Conservation (phyloP, 495 filamentous ascomycete genomes). For the Xylaria venustula region DNA sequence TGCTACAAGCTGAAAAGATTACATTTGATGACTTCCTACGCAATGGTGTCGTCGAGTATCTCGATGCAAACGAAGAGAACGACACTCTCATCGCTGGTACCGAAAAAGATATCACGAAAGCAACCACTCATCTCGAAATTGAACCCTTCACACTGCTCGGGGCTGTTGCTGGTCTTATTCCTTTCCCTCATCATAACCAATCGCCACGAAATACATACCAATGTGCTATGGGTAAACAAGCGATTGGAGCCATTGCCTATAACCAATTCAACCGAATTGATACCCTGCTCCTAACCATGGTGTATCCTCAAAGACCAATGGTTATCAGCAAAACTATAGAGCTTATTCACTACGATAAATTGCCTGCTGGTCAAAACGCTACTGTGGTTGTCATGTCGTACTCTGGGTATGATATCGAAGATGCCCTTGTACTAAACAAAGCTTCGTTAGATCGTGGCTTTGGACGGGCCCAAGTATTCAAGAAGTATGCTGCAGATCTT, state of each 20-base stretch:
- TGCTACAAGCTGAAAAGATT: conserved; percentile 74
- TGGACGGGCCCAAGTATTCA: conserved; percentile 93
- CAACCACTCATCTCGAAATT: conserved; percentile 92
- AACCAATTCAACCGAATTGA: conserved; percentile 97
- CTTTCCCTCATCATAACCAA: conserved; percentile 98
- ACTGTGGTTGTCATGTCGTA: conserved; percentile 99
- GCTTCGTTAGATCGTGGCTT: conserved; percentile 91
- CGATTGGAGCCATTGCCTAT: conserved; percentile 94
- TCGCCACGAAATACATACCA: conserved; percentile 99
- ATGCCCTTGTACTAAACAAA: conserved; percentile 95
- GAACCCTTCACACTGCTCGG: conserved; percentile 97
- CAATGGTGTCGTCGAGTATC: conserved; percentile 87
- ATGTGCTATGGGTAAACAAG: conserved; percentile 99
- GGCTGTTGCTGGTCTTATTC: conserved; percentile 95
- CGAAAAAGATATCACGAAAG: conserved; percentile 73
- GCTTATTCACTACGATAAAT: conserved; percentile 93
- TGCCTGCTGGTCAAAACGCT: conserved; percentile 94
- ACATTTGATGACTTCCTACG: conserved; percentile 91
- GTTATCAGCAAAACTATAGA: conserved; percentile 96
- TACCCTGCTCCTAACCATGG: conserved; percentile 91
- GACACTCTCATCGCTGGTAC: conserved; percentile 89
- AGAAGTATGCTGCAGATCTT: conserved; percentile 75
- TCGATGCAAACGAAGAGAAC: conserved; percentile 98
- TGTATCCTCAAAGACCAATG: conserved; percentile 97
- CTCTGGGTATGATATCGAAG: conserved; percentile 98